These are phyloP conservation scores for Austroboletus eburneus DNA, from an alignment of 768 basidiomycete genomes.

Conservation along the genomic window DNA sequence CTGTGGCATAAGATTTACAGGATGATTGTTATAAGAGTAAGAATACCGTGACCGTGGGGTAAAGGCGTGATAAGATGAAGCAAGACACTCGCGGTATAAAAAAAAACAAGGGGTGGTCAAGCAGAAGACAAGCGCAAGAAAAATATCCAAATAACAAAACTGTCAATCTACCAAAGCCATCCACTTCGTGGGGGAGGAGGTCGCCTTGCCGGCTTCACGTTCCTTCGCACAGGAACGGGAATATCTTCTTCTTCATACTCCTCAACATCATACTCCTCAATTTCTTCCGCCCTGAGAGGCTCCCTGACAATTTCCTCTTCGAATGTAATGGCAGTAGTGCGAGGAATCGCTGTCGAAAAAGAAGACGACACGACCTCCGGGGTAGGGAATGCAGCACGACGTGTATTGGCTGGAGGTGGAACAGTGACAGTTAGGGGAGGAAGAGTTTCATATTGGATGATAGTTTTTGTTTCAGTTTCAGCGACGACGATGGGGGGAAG, in stretches of 20 bases:
- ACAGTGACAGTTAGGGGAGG: slow-evolving; percentile 62
- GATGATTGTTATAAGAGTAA: slow-evolving; percentile 6
- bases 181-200: slow-evolving; percentile 43
- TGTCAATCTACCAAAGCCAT: slow-evolving; percentile 56
- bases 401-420: slow-evolving; percentile 76
- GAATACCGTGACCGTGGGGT: slow-evolving; percentile 7
- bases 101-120: slow-evolving; percentile 25
- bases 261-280: slow-evolving; percentile 34
- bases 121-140: slow-evolving; percentile 23
- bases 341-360: slow-evolving; percentile 59
- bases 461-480: slow-evolving; percentile 62
- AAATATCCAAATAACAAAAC: slow-evolving; percentile 30
- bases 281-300: slow-evolving; percentile 34
- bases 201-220: slow-evolving; percentile 42
- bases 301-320: slow-evolving; percentile 51
- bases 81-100: slow-evolving; percentile 15
- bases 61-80: slow-evolving; percentile 12
- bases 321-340: slow-evolving; percentile 68
- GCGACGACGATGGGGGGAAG: slow-evolving; percentile 38
- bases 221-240: slow-evolving; percentile 40
- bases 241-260: slow-evolving; percentile 43
- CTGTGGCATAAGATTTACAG: slow-evolving; percentile 16
- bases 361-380: slow-evolving; percentile 60
- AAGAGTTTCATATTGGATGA: slow-evolving; percentile 46
- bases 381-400: slow-evolving; percentile 66